Evolutionary conservation across 2,329 filamentous ascomycete species (phyloP), one percentile per base, ranked within the genome.

Genomic region (Teratosphaeria pseudoeucalypti): DNA sequence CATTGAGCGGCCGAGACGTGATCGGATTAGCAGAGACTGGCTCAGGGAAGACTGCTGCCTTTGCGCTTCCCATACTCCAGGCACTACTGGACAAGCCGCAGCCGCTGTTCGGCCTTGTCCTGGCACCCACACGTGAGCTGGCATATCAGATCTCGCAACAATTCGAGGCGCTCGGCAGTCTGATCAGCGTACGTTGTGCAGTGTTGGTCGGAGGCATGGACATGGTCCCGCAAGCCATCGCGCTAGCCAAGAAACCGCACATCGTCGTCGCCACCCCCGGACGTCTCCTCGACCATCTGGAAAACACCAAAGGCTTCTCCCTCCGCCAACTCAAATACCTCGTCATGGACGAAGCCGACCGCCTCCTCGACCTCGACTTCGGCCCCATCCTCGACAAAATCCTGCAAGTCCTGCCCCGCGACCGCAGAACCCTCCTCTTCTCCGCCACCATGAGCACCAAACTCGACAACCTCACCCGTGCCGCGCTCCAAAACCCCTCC

Each of bases 291-390:
- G 94, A 97, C 69, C 94, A 99, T 68, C 78, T 97, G 9, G 91
- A 97, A 72, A 96, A 96, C 75, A 99, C 94, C 2, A 96, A 96
- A 74, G 92, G 94, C 11, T 97, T 99, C 75, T 92, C 88, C 1
- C 77, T 97, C 55, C 83, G 88, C 34, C 81, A 82, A 3, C 78
- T 96, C 43, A 92, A 92, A 70, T 96, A 92, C 70, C 79, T 97
- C 3, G 92, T 96, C 62, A 91, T 97, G 84, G 92, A 96, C 70
- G 92, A 96, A 76, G 92, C 92, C 27, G 92, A 97, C 73, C 81
- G 92, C 60, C 81, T 97, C 10, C 82, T 97, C 1, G 94, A 99
- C 71, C 86, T 96, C 72, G 92, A 96, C 73, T 97, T 97, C 66
- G 92, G 92, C 0, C 90, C 91, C 2, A 88, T 92, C 26, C 84